phyloP scores from a whole-genome alignment of 2,329 filamentous ascomycete species.

The Pyricularia pennisetigena region DNA sequence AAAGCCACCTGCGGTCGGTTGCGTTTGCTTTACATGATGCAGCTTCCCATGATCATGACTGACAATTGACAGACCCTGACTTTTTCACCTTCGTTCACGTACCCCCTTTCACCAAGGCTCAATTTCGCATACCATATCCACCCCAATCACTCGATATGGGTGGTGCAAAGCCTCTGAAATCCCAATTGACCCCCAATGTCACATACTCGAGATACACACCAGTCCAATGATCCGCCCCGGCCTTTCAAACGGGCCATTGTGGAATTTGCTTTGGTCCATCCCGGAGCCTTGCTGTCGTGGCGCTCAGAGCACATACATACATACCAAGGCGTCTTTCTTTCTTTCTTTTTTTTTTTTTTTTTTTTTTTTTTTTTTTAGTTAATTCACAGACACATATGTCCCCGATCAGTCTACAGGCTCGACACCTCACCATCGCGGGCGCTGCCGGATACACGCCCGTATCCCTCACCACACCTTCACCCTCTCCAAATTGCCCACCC shows the following conservation, averaged over 20 bases:
- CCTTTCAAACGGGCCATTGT: background rate
- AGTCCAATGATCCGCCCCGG: background rate
- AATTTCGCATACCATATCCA: background rate
- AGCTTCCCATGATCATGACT: background rate
- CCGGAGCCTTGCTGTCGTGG: background rate
- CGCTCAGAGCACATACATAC: background rate
- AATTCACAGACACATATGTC: background rate
- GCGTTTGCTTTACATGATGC: background rate
- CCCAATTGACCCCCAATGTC: background rate
- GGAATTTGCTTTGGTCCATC: background rate
- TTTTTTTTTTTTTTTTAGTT: background rate
- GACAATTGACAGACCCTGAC: background rate
- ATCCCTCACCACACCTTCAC: background rate
- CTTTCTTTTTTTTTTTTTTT: too few species aligned
- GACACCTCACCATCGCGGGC: background rate
- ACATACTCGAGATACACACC: background rate
- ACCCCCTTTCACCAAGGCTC: background rate
- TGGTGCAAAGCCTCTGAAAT: background rate
- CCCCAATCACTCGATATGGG: background rate
- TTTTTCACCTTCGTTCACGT: background rate
- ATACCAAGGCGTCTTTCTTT: background rate
- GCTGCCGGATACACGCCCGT: background rate
- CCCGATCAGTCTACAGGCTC: background rate
- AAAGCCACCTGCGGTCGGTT: background rate
- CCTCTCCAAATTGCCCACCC: background rate